These are phyloP conservation scores for Ephemerocybe angulata DNA, from an alignment of 768 basidiomycete species.

Conservation along the genomic window DNA sequence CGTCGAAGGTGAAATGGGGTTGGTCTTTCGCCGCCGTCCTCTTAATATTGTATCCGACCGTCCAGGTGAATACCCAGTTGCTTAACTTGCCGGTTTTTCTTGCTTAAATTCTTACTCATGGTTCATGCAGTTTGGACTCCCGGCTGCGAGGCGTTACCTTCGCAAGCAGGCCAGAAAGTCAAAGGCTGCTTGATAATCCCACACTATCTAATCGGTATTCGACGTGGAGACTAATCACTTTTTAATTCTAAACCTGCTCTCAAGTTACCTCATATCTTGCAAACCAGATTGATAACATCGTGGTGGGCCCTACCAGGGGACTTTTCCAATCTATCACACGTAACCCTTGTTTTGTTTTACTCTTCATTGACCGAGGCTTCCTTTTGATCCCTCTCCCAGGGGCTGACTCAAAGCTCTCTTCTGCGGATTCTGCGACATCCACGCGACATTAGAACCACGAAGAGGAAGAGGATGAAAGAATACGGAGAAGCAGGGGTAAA, in stretches of 20 bases:
- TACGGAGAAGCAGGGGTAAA: too few species aligned
- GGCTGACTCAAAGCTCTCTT: background rate
- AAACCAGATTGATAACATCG: too few species aligned
- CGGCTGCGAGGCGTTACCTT: slow-evolving; percentile 8
- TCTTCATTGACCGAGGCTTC: background rate
- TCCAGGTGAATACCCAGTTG: slow-evolving; percentile 48
- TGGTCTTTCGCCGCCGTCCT: slow-evolving; percentile 60
- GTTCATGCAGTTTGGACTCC: slow-evolving; percentile 9
- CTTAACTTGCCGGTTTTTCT: background rate
- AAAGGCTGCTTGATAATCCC: slow-evolving; percentile 5
- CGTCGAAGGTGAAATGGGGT: slow-evolving; percentile 57
- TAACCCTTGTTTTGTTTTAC: background rate
- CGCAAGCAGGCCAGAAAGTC: slow-evolving; percentile 7
- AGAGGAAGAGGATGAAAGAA: too few species aligned
- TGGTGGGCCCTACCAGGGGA: too few species aligned
- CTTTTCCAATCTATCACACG: background rate
- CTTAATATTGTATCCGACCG: slow-evolving; percentile 64
- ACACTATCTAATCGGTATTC: background rate
- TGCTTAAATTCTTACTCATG: background rate
- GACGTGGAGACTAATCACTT: too few species aligned
- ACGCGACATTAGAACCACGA: too few species aligned
- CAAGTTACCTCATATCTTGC: too few species aligned
- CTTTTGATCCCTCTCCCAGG: background rate
- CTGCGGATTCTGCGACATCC: background rate
- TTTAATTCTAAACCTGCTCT: too few species aligned